These are phyloP conservation scores for Leccinum pellstonianum DNA, from an alignment of 768 basidiomycete species.

Conservation along the genomic window DNA sequence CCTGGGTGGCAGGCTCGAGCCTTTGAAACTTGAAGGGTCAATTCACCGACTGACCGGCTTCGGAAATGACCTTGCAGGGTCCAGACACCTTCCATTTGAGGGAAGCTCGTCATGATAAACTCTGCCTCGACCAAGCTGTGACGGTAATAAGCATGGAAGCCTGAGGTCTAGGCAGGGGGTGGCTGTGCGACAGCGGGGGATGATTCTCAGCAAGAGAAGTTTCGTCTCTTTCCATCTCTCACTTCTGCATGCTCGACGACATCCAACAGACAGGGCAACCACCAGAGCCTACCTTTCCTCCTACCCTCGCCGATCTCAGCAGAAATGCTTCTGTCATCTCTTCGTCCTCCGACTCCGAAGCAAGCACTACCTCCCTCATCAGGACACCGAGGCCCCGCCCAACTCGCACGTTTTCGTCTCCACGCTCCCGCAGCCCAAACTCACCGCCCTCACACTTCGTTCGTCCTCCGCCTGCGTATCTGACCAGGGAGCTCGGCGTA, in stretches of 20 bases:
- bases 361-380: constrained; percentile 38
- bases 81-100: too few relatives aligned
- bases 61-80: too few relatives aligned
- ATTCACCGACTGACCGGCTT: too few relatives aligned
- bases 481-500: constrained; percentile 55
- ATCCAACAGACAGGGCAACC: background rate
- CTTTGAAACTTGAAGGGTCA: too few relatives aligned
- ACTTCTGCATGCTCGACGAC: background rate
- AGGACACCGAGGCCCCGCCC: constrained; percentile 52
- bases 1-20: too few relatives aligned
- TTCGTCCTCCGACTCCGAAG: constrained; percentile 58
- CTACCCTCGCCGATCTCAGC: constrained; percentile 61
- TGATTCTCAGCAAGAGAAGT: constrained; percentile 16
- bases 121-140: too few relatives aligned
- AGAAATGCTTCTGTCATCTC: constrained; percentile 78
- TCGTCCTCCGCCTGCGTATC: constrained; percentile 51
- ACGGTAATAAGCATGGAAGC: too few relatives aligned
- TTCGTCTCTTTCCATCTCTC: background rate
- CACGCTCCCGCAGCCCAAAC: constrained; percentile 54
- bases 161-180: constrained; percentile 18
- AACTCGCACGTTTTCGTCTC: constrained; percentile 61
- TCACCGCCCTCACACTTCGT: constrained; percentile 37
- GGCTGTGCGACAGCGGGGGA: constrained; percentile 19
- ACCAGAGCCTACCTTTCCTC: constrained; percentile 25
- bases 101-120: too few relatives aligned